Conservation (phyloP, 1,284 basidiomycete species). For the Ceratobasidium sp. region DNA sequence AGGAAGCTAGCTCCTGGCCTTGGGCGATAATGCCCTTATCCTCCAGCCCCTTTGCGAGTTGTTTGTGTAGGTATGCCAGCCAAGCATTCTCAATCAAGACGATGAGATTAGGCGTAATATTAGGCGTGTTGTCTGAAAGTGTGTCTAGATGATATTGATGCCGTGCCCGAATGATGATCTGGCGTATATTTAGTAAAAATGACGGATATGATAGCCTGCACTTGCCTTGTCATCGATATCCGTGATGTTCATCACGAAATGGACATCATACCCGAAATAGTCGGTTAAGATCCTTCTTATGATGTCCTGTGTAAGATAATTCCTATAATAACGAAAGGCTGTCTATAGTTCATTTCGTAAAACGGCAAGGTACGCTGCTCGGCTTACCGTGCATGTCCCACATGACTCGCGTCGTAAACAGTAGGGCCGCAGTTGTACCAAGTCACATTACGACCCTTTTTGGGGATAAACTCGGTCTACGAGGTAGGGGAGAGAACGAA, state of each 20-base stretch:
- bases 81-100: constrained; percentile 71
- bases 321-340: constrained; percentile 63
- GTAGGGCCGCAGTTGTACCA: constrained; percentile 99
- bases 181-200: constrained; percentile 13
- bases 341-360: constrained; percentile 41
- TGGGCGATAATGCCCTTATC: constrained; percentile 60
- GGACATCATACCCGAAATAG: constrained; percentile 97
- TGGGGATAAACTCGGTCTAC: constrained; percentile 86
- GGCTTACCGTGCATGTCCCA: constrained; percentile 95
- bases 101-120: constrained; percentile 69
- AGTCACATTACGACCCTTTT: constrained; percentile 85
- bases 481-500: background rate
- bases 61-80: constrained; percentile 70
- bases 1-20: constrained; percentile 65
- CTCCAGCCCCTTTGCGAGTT: constrained; percentile 68
- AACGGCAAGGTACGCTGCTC: constrained; percentile 43
- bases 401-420: constrained; percentile 97
- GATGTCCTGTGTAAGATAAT: constrained; percentile 98
- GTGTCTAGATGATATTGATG: constrained; percentile 83
- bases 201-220: constrained; percentile 46
- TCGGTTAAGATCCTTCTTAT: constrained; percentile 92
- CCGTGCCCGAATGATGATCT: constrained; percentile 92
- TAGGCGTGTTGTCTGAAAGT: constrained; percentile 63
- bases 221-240: constrained; percentile 99
- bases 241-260: constrained; percentile 99